These are phyloP conservation scores for Fusarium nurragi DNA, from an alignment of 2,329 filamentous ascomycete species.

Conservation along the genomic window DNA sequence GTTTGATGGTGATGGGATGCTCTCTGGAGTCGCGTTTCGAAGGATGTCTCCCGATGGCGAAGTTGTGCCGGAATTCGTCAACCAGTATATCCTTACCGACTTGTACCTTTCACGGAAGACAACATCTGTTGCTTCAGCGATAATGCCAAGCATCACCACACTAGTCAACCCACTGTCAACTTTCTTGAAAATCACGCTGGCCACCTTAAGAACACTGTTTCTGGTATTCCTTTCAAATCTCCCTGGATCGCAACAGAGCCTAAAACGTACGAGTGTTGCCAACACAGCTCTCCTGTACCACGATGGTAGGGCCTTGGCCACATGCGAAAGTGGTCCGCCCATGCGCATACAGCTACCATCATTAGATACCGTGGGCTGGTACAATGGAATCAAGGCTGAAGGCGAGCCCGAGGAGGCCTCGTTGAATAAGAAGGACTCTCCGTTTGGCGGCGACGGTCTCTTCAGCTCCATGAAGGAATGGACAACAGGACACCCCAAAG, in stretches of 20 bases:
- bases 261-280: constrained; percentile 75
- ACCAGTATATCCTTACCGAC: constrained; percentile 75
- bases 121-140: constrained; percentile 60
- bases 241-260: constrained; percentile 55
- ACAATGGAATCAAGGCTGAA: constrained; percentile 67
- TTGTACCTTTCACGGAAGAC: constrained; percentile 64
- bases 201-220: constrained; percentile 20
- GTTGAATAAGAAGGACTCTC: background rate
- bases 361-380: constrained; percentile 77
- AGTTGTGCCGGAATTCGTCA: constrained; percentile 71
- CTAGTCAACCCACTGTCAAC: constrained; percentile 63
- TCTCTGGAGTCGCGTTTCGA: constrained; percentile 71
- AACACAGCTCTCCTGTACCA: constrained; percentile 75
- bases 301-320: constrained; percentile 73
- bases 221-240: constrained; percentile 54
- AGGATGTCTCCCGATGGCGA: constrained; percentile 43
- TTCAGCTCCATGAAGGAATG: constrained; percentile 73
- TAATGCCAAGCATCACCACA: constrained; percentile 74
- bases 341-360: constrained; percentile 71
- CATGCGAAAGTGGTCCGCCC: constrained; percentile 76
- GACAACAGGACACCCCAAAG: constrained; percentile 75
- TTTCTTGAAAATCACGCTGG: background rate
- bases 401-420: constrained; percentile 48
- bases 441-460: constrained; percentile 65
- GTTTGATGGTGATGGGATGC: constrained; percentile 82